phyloP scores from a whole-genome alignment of 768 basidiomycete species.

The Lactarius indigo region DNA sequence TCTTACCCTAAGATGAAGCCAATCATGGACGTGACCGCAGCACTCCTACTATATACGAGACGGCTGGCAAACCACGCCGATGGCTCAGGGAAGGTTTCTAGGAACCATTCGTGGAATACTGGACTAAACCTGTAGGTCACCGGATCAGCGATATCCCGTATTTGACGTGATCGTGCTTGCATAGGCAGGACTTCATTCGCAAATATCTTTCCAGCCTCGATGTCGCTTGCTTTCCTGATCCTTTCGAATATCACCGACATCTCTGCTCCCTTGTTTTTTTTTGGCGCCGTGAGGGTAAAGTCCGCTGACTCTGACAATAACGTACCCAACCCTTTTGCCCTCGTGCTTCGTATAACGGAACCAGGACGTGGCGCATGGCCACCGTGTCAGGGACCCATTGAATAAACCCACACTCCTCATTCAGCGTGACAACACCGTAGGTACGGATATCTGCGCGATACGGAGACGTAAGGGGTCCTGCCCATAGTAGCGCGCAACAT shows the following conservation, averaged over 20 bases:
- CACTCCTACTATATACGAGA: conserved; percentile 80
- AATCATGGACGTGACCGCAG: conserved; percentile 98
- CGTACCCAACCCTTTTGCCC: conserved; percentile 50
- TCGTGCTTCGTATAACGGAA: conserved; percentile 58
- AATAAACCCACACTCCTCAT: conserved; percentile 95
- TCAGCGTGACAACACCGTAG: conserved; percentile 96
- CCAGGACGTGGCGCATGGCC: conserved; percentile 72
- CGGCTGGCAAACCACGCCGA: conserved; percentile 90
- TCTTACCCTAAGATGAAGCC: conserved; percentile 92
- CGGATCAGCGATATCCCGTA: background rate
- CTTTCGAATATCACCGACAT: conserved; percentile 45
- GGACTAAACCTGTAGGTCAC: conserved; percentile 57
- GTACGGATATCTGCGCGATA: conserved; percentile 83
- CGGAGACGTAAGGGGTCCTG: conserved; percentile 10
- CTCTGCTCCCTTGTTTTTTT: conserved; percentile 39
- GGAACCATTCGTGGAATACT: conserved; percentile 96
- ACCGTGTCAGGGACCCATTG: conserved; percentile 98
- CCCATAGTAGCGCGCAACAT: background rate
- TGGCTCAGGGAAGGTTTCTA: conserved; percentile 95
- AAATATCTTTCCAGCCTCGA: conserved; percentile 52
- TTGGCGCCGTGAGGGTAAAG: background rate
- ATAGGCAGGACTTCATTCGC: conserved; percentile 48
- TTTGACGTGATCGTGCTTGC: conserved; percentile 38
- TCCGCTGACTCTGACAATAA: background rate
- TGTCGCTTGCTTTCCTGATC: conserved; percentile 49